Conservation (phyloP, 2,329 filamentous ascomycete genomes). For the Trichoderma cornu-damae region DNA sequence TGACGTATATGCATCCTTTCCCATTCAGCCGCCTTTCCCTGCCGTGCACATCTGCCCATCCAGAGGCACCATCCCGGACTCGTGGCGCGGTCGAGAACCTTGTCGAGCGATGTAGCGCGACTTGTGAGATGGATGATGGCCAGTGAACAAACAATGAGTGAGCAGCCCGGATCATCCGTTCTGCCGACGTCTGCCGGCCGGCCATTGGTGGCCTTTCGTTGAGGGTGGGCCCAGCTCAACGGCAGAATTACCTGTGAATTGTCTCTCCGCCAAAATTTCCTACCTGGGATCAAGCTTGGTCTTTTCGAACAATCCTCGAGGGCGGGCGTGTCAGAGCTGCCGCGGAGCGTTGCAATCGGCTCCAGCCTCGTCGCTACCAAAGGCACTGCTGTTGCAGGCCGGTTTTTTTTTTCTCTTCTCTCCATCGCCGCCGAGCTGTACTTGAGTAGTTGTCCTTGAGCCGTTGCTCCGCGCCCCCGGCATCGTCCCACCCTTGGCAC, state of each 20-base stretch:
- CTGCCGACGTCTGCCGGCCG: not conserved
- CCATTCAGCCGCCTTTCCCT: not conserved
- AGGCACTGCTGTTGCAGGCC: not conserved
- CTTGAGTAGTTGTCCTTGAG: conserved; percentile 5
- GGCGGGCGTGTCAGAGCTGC: not conserved
- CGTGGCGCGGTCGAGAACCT: not conserved
- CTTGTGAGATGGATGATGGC: not conserved
- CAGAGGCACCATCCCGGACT: not conserved
- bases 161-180: conserved; percentile 18
- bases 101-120: not conserved
- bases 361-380: not conserved
- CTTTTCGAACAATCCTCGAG: not conserved
- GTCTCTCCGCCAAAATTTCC: conserved; percentile 17
- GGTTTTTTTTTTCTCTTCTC: too few relatives aligned
- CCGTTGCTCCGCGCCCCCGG: too few relatives aligned
- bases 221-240: conserved; percentile 11
- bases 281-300: conserved; percentile 4
- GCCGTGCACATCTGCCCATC: not conserved
- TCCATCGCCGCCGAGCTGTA: not conserved
- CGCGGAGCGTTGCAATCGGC: not conserved
- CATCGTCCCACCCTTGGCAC: conserved; percentile 8
- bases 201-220: conserved; percentile 9
- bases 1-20: conserved; percentile 9
- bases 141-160: not conserved
- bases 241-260: conserved; percentile 6